Evolutionary conservation across 192 early-diverging fungal species (phyloP).

Genomic region (Coemansia sp.): DNA sequence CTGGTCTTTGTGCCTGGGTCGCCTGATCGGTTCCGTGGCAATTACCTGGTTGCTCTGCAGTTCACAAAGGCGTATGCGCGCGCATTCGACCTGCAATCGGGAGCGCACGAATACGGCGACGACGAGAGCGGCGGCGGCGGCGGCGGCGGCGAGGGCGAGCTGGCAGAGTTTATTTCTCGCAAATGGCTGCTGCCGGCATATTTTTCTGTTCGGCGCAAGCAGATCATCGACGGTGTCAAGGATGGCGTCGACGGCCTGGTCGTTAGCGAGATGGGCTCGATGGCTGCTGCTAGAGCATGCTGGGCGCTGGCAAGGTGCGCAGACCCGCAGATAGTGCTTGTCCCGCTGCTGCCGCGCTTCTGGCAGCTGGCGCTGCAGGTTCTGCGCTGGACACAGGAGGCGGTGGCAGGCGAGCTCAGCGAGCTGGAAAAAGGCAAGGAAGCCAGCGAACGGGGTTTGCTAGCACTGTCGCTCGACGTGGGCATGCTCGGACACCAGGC

Average conservation of each 20-base stretch:
- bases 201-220: conserved; percentile 33
- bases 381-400: conserved; percentile 15
- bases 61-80: conserved; percentile 18
- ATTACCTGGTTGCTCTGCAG: conserved; percentile 18
- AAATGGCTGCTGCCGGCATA: conserved; percentile 48
- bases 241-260: background rate
- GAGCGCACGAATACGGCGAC: too few species aligned
- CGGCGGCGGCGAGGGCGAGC: conserved; percentile 5
- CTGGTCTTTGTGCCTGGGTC: conserved; percentile 46
- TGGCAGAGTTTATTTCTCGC: conserved; percentile 31
- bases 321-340: conserved; percentile 24
- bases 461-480: background rate
- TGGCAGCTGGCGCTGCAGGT: conserved; percentile 47
- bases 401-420: background rate
- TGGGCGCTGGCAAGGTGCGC: conserved; percentile 29
- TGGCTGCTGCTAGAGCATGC: conserved; percentile 11
- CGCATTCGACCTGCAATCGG: conserved; percentile 19
- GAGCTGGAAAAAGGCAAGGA: background rate
- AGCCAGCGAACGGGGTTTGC: background rate
- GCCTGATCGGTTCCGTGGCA: conserved; percentile 35
- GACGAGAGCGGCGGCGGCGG: too few species aligned
- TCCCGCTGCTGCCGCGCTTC: conserved; percentile 21
- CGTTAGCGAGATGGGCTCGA: background rate
- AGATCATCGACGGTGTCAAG: conserved; percentile 6
- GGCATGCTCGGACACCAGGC: background rate